Base-by-base conservation (phyloP, 2,329 filamentous ascomycete genomes). In the Boeremia lycopersici region DNA sequence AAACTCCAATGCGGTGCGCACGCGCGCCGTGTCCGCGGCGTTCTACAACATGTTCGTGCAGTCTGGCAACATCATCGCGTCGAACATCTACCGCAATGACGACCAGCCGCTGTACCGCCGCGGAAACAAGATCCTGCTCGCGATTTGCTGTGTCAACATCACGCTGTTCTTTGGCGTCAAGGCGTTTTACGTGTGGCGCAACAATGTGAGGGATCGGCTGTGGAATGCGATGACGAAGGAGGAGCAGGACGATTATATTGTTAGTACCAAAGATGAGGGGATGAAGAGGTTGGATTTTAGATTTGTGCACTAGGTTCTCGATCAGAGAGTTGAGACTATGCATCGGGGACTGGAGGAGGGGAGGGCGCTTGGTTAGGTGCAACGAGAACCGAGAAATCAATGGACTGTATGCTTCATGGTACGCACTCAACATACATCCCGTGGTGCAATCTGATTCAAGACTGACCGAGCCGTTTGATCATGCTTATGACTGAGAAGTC, bases 51-150 rank as follows among this genome's bases (percentile, higher is more conserved):
- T 81, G 71, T 73, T 76, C 39, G 77, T 81, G 4, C 80, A 83
- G 62, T 65, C 78, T 1, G 78, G 77, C 28, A 77, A 77, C 25
- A 78, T 82, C 33, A 77, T 80, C 35, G 72, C 73, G 4, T 74
- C 74, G 0, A 79, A 82, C 45, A 80, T 83, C 43, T 82, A 82
- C 63, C 76, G 80, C 17, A 68, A 75, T 28, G 60, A 53, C 74
- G 82, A 82, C 43, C 70, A 72, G 47, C 80, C 79, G 1, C 67
- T 75, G 7, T 81, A 79, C 48, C 70, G 74, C 6, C 72, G 76
- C 0, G 78, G 78, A 2, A 80, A 81, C 46, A 61, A 57, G 56
- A 63, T 63, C 46, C 53, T 78, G 13, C 56, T 76, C 4, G 68
- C 53, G 23, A 70, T 77, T 30, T 71, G 67, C 40, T 58, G 63